A percentile compares a stretch with the other conserved stretches of the same genome.
Evolutionary conservation across 352 stramenopile species (phyloP).

Genomic region (Phytophthora aleatoria): DNA sequence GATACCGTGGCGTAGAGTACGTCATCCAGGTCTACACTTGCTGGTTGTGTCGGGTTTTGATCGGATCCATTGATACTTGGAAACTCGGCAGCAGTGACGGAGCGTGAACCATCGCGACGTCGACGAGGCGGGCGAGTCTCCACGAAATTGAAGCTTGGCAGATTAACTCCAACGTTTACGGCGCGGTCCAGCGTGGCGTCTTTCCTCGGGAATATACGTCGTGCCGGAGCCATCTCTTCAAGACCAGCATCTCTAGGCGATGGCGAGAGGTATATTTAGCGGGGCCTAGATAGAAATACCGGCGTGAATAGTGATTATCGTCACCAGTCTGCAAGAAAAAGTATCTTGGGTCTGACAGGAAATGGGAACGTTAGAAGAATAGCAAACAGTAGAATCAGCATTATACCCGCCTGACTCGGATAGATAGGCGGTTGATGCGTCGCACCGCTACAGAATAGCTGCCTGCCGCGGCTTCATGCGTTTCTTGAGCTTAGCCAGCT

Average conservation of each 20-base stretch:
- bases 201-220: slow-evolving; percentile 19
- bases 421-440: not conserved
- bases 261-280: slow-evolving; percentile 24
- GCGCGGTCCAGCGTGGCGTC: slow-evolving; percentile 24
- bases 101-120: slow-evolving; percentile 12
- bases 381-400: slow-evolving; percentile 3
- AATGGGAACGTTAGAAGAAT: slow-evolving; percentile 3
- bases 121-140: slow-evolving; percentile 32
- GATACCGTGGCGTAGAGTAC: slow-evolving; percentile 26
- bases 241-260: not conserved
- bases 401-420: not conserved
- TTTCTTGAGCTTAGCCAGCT: slow-evolving; percentile 74
- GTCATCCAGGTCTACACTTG: slow-evolving; percentile 26
- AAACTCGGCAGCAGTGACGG: slow-evolving; percentile 8
- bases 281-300: not conserved
- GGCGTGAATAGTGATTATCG: not conserved
- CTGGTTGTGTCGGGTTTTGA: not conserved
- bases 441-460: slow-evolving; percentile 46
- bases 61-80: slow-evolving; percentile 13
- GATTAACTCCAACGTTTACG: slow-evolving; percentile 34
- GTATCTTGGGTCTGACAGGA: slow-evolving; percentile 1
- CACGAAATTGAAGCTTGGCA: slow-evolving; percentile 76
- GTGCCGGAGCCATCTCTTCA: slow-evolving; percentile 20
- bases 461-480: slow-evolving; percentile 66
- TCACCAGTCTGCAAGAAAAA: slow-evolving; percentile 1